These are phyloP conservation scores for Lolium rigidum DNA, from an alignment of 176 grass and related monocot species.

Conservation along the genomic window DNA sequence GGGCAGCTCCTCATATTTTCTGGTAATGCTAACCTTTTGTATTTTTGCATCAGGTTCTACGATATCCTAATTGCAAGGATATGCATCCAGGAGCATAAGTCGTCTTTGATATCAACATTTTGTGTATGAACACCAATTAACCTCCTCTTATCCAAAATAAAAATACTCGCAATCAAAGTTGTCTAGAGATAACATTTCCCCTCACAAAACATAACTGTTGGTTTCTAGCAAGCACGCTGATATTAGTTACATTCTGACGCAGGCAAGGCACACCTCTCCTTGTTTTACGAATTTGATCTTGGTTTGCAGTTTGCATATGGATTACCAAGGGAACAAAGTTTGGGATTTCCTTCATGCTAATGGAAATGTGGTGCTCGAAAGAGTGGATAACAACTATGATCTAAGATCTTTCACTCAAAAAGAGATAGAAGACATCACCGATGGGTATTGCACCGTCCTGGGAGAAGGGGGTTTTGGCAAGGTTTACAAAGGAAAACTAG, in stretches of 20 bases:
- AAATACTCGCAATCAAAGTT: not conserved
- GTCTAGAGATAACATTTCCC: not conserved
- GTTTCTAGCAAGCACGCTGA: not conserved
- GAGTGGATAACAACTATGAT: not conserved
- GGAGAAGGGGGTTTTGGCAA: too few species aligned
- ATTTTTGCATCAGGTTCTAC: not conserved
- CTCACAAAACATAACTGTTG: not conserved
- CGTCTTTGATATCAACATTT: not conserved
- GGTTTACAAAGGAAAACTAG: too few species aligned
- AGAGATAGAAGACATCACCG: too few species aligned
- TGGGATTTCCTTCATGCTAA: not conserved
- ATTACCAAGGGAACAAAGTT: not conserved
- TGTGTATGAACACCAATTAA: not conserved
- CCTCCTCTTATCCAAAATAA: not conserved
- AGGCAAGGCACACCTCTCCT: not conserved
- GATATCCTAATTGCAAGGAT: not conserved
- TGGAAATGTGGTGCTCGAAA: not conserved
- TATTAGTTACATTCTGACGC: not conserved
- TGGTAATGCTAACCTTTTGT: not conserved
- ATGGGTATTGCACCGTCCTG: too few species aligned
- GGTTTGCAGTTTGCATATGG: not conserved
- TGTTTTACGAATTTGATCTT: not conserved
- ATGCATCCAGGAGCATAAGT: not conserved
- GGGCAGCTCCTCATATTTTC: not conserved
- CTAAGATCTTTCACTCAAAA: too few species aligned